phyloP scores from a whole-genome alignment of 140 eudicot species.

The Bidens hawaiensis region DNA sequence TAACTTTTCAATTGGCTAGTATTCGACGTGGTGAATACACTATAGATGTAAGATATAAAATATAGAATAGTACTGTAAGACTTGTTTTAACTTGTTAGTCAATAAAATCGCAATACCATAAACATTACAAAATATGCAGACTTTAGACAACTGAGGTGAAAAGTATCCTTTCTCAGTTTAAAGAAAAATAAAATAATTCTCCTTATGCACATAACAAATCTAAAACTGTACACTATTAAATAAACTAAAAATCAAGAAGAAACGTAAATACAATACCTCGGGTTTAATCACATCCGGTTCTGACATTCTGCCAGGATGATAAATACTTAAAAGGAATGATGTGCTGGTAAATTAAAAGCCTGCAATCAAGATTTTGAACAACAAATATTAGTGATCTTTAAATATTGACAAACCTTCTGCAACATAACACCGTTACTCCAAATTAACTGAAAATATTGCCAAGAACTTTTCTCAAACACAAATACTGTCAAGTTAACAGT shows the following conservation, averaged over 20 bases:
- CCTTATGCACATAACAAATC: conserved; percentile 3
- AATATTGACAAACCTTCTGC: conserved; percentile 10
- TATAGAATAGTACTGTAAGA: neutral
- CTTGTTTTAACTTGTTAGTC: neutral
- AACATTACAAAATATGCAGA: neutral
- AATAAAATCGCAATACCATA: conserved; percentile 1
- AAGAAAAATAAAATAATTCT: neutral
- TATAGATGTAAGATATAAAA: neutral
- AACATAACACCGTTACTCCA: neutral
- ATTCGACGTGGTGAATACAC: neutral
- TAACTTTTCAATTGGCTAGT: neutral
- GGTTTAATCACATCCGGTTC: conserved; percentile 45
- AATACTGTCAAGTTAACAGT: neutral
- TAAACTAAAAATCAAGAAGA: neutral
- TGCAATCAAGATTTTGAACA: conserved; percentile 19
- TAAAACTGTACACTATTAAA: conserved; percentile 1
- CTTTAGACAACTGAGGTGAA: conserved; percentile 3
- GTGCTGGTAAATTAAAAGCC: conserved; percentile 21
- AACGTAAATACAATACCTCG: conserved; percentile 30
- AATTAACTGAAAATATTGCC: neutral
- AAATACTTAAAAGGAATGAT: conserved; percentile 3
- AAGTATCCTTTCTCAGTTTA: neutral
- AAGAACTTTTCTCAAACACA: neutral
- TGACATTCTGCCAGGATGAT: conserved; percentile 34
- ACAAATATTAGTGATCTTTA: neutral